Percentiles rank a stretch among this genome's conserved stretches.
Evolutionary conservation across 2,329 filamentous ascomycete genomes (phyloP).

Genomic region (Verticillium tricorpus): DNA sequence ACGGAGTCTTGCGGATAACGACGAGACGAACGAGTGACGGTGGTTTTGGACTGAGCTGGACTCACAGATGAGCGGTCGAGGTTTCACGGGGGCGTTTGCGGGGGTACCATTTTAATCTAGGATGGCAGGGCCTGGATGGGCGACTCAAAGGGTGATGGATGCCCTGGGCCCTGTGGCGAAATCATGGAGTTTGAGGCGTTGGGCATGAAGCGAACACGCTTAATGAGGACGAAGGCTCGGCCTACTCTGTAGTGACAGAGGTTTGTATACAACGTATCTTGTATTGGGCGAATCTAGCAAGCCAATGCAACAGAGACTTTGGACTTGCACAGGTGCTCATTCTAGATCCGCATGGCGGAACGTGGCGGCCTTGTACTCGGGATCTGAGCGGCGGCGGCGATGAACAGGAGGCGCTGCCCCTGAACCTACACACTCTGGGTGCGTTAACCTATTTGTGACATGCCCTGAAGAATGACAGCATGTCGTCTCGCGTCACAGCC

Average conservation of each 20-base stretch:
- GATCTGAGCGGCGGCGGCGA: neutral
- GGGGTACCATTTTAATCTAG: neutral
- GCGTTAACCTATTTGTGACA: neutral
- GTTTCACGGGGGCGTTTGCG: neutral
- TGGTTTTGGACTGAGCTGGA: neutral
- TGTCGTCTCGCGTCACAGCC: neutral
- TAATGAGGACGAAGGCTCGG: conserved; percentile 3
- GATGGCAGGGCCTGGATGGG: neutral
- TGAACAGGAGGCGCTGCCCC: neutral
- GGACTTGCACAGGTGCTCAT: neutral
- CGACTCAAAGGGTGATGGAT: neutral
- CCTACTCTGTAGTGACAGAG: conserved; percentile 9
- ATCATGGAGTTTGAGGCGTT: neutral
- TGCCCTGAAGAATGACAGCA: neutral
- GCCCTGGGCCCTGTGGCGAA: neutral
- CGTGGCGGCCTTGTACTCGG: neutral
- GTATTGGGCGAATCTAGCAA: neutral
- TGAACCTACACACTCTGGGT: neutral
- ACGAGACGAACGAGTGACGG: conserved; percentile 6
- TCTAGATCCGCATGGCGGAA: neutral
- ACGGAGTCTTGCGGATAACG: neutral
- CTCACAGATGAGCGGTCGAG: neutral
- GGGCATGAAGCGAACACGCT: neutral
- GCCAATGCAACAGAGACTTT: neutral
- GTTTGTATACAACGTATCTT: conserved; percentile 29